A percentile compares a stretch with the other conserved stretches of the same genome.
Conservation (phyloP, 352 stramenopile genomes). For the Pythium aphanidermatum region DNA sequence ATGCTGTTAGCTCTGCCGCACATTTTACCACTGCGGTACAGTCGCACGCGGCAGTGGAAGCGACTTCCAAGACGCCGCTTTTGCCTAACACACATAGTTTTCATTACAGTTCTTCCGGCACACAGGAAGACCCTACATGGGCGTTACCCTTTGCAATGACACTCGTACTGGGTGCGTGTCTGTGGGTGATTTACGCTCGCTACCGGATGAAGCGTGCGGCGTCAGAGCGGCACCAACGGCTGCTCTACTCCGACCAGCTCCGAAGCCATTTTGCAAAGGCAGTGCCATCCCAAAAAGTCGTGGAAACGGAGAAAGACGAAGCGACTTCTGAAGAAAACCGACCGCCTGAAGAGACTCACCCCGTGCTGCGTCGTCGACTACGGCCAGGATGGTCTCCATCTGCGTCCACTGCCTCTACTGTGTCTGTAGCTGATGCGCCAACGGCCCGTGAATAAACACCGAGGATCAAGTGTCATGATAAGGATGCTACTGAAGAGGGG, state of each 20-base stretch:
- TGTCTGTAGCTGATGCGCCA: slow-evolving; percentile 1
- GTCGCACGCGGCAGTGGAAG: neutral
- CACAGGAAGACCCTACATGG: too few relatives aligned
- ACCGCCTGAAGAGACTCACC: neutral
- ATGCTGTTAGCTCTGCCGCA: too few relatives aligned
- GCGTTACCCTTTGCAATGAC: slow-evolving; percentile 1
- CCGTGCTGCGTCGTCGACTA: neutral
- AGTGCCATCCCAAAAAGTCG: neutral
- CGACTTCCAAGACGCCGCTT: too few relatives aligned
- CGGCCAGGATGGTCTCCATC: slow-evolving; percentile 8
- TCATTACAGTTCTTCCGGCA: too few relatives aligned
- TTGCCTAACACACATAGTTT: too few relatives aligned
- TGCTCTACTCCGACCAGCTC: slow-evolving; percentile 9
- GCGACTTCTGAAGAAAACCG: neutral
- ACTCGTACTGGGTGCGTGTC: slow-evolving; percentile 1
- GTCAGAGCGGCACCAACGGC: neutral
- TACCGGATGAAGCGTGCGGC: neutral
- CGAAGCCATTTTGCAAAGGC: neutral
- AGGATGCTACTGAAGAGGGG: too few relatives aligned
- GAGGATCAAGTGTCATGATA: too few relatives aligned
- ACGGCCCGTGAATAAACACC: too few relatives aligned
- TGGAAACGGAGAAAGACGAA: neutral
- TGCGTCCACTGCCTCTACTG: slow-evolving; percentile 10
- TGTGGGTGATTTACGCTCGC: neutral
- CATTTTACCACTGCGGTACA: too few relatives aligned